Evolutionary conservation across 2,329 filamentous ascomycete species (phyloP).

Genomic region (Alternaria solani): DNA sequence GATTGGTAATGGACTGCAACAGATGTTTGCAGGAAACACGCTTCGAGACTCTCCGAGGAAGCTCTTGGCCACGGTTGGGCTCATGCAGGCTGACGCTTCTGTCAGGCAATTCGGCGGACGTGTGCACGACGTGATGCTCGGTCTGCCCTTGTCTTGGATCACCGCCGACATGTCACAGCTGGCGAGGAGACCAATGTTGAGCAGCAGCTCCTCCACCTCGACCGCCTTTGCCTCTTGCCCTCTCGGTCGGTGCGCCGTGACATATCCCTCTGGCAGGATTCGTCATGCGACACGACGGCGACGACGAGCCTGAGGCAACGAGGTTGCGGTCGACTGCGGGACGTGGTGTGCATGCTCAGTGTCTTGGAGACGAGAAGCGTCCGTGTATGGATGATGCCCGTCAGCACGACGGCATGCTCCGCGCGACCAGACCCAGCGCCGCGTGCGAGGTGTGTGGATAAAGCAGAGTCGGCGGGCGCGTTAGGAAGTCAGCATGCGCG

Average conservation of each 20-base stretch:
- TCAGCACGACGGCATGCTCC: not conserved
- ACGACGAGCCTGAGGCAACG: not conserved
- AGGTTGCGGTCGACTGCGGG: slow-evolving; percentile 4
- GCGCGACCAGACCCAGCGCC: not conserved
- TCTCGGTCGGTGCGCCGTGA: slow-evolving; percentile 2
- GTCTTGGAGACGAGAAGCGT: not conserved
- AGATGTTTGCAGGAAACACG: slow-evolving; percentile 26
- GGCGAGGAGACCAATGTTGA: slow-evolving; percentile 1
- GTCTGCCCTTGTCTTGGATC: slow-evolving; percentile 8
- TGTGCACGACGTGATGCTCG: slow-evolving; percentile 1
- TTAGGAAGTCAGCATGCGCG: slow-evolving; percentile 1
- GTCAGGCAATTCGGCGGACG: slow-evolving; percentile 7
- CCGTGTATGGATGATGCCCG: slow-evolving; percentile 8
- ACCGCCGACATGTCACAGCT: slow-evolving; percentile 2
- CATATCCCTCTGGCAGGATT: slow-evolving; percentile 1
- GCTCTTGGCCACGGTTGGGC: slow-evolving; percentile 22
- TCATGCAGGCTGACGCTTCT: slow-evolving; percentile 23
- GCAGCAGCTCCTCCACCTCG: not conserved
- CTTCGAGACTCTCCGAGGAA: slow-evolving; percentile 36
- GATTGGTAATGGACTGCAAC: slow-evolving; percentile 18
- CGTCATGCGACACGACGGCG: slow-evolving; percentile 3
- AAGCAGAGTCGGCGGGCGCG: slow-evolving; percentile 3
- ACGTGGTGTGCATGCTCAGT: slow-evolving; percentile 6
- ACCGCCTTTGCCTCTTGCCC: slow-evolving; percentile 1
- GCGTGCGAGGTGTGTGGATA: not conserved